phyloP scores from a whole-genome alignment of 2,329 filamentous ascomycete genomes.

The Botrytis aclada region DNA sequence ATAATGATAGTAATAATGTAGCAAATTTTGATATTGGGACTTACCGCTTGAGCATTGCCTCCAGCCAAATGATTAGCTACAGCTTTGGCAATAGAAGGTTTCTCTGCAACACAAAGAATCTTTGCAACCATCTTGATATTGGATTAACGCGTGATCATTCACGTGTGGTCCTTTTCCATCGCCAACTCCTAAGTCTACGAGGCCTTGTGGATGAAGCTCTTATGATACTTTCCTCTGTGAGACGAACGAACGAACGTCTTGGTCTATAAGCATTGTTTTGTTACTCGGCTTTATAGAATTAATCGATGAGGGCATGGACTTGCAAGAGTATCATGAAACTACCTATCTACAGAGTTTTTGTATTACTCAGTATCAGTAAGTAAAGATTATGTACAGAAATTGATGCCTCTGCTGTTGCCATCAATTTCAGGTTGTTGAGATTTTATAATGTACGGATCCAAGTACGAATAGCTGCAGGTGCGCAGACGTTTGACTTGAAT shows the following conservation, averaged over 20 bases:
- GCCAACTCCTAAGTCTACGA: neutral
- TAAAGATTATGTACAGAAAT: neutral
- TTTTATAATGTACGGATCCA: neutral
- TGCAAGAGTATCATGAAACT: neutral
- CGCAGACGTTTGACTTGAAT: neutral
- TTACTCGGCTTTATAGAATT: neutral
- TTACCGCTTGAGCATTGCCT: constrained; percentile 66
- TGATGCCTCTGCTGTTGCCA: neutral
- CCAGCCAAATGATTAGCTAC: constrained; percentile 88
- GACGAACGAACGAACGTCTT: neutral
- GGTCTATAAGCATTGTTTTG: neutral
- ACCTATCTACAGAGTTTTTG: neutral
- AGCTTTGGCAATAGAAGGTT: constrained; percentile 93
- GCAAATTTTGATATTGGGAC: constrained; percentile 33
- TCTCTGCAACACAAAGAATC: constrained; percentile 76
- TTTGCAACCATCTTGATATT: constrained; percentile 38
- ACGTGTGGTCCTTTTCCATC: neutral
- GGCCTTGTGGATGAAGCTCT: neutral
- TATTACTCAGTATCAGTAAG: neutral
- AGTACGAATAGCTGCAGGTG: neutral
- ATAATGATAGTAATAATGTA: neutral
- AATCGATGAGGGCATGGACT: neutral
- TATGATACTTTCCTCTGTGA: neutral
- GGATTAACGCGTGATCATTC: neutral
- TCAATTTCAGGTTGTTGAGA: neutral